Percentiles rank a stretch among this genome's conserved stretches.
Evolutionary conservation across 139 green algal genomes (phyloP).

Genomic region (Picocystis salinarum): DNA sequence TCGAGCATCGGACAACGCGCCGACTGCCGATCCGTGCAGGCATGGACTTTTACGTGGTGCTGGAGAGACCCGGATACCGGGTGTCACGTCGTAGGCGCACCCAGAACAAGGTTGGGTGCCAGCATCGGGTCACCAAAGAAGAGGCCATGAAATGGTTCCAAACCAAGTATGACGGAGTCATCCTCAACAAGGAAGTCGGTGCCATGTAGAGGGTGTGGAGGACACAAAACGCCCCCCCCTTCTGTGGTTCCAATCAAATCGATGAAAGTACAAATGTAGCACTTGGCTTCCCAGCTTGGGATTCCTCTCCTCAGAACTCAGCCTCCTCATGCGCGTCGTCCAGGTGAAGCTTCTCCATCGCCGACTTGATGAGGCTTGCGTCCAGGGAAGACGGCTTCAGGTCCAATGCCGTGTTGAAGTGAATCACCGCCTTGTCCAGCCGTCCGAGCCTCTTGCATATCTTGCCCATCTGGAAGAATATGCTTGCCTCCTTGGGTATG

Average conservation of each 20-base stretch:
- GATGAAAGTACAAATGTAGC: too few species aligned
- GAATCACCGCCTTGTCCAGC: slow-evolving; percentile 42
- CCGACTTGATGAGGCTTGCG: slow-evolving; percentile 61
- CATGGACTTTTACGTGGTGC: slow-evolving; percentile 99
- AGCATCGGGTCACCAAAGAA: slow-evolving; percentile 90
- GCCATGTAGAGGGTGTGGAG: too few species aligned
- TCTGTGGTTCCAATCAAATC: too few species aligned
- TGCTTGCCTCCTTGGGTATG: slow-evolving; percentile 57
- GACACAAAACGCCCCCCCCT: too few species aligned
- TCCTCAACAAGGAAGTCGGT: slow-evolving; percentile 97
- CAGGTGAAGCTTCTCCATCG: slow-evolving; percentile 59
- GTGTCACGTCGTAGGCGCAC: slow-evolving; percentile 52
- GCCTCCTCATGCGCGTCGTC: slow-evolving; percentile 53
- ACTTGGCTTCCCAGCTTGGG: too few species aligned
- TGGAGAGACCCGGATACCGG: slow-evolving; percentile 88
- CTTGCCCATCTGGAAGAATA: slow-evolving; percentile 80
- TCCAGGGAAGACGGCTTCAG: slow-evolving; percentile 57
- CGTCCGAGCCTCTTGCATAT: slow-evolving; percentile 51
- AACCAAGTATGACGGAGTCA: slow-evolving; percentile 88
- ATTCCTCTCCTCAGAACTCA: too few species aligned
- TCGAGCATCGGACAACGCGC: too few species aligned
- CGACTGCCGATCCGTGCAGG: too few species aligned
- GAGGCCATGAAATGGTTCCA: slow-evolving; percentile 98
- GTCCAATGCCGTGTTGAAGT: slow-evolving; percentile 57
- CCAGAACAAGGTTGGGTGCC: slow-evolving; percentile 46